Evolutionary conservation across 1,284 basidiomycete species (phyloP), one percentile per base, ranked within the genome.

Genomic region (Sanghuangporus weigelae): DNA sequence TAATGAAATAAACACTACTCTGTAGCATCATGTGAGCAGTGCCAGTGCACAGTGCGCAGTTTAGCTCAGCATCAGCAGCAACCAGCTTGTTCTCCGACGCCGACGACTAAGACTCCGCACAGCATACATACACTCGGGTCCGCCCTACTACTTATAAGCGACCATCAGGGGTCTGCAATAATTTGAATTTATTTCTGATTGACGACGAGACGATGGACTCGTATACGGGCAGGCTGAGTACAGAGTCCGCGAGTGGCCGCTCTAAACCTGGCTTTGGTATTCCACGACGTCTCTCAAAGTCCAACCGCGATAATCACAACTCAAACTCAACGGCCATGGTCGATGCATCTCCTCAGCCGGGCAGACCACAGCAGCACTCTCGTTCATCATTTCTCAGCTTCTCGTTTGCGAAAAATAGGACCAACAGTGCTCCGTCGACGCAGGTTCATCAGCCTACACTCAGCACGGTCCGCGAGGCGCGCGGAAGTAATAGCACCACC

Each of bases 321-420:
- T n/a, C 44, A 7, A 53, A 42, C 55, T 42, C n/a, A 8, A 42
- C 36, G 3, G 31, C 50, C 23, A 60, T 60, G 59, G 59, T 53
- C 59, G 50, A 40, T 16, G 38, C 59, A 12, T 19, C 59, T 38
- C 59, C 59, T n/a, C 40, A 42, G 14, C 46, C 59, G 8, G 48
- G 26, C 23, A 54, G 59, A 14, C 59, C 49, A 36, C 58, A 59
- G 46, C 31, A 49, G 7, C 35, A 39, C 10, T 36, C 59, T 21
- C 48, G 39, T 36, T 53, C 59, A 81, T 71, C 8, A 58, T 36
- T 58, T 42, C 55, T 56, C 59, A 48, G 57, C 26, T 59, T 63
- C 54, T 57, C 44, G 51, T 68, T 66, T 42, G 56, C 21, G 23
- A 51, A 55, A 50, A 58, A 62, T 40, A 54, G 64, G 12, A 44